These are phyloP conservation scores for Calocera viscosa DNA, from an alignment of 768 basidiomycete species.

Conservation along the genomic window DNA sequence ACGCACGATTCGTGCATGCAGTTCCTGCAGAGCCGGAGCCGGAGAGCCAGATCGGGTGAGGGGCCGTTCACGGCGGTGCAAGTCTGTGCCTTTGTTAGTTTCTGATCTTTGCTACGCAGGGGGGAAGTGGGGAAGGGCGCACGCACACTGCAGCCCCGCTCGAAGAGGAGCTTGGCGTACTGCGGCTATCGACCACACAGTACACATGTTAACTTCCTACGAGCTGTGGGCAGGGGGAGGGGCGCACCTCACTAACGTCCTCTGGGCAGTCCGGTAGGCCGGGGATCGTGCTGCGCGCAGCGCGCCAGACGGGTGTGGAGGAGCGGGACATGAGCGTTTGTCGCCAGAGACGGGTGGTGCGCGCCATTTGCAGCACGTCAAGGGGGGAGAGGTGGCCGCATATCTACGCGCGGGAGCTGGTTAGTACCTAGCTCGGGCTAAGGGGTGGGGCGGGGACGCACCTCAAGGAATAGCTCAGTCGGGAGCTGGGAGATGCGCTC, in stretches of 20 bases:
- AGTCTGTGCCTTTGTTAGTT: background rate
- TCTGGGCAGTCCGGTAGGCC: background rate
- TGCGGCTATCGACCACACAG: too few species aligned
- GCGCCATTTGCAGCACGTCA: background rate
- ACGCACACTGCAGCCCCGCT: background rate
- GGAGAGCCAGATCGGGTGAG: background rate
- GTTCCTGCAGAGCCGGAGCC: background rate
- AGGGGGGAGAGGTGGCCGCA: background rate
- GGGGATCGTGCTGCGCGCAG: background rate
- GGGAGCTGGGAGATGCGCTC: background rate
- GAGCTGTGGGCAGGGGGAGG: background rate
- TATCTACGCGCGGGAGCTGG: background rate
- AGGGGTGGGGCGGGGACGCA: background rate
- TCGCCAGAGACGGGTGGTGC: background rate
- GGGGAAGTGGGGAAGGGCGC: too few species aligned
- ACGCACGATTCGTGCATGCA: background rate
- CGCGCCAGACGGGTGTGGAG: background rate
- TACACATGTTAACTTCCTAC: too few species aligned
- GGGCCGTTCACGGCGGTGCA: background rate
- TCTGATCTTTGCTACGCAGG: background rate
- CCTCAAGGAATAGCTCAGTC: background rate
- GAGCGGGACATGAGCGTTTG: background rate
- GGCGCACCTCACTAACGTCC: background rate
- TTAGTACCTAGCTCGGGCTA: background rate
- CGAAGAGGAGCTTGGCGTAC: background rate